Evolutionary conservation across 495 filamentous ascomycete genomes (phyloP), one percentile per base, ranked within the genome.

Genomic region (Hypoxylon fragiforme): DNA sequence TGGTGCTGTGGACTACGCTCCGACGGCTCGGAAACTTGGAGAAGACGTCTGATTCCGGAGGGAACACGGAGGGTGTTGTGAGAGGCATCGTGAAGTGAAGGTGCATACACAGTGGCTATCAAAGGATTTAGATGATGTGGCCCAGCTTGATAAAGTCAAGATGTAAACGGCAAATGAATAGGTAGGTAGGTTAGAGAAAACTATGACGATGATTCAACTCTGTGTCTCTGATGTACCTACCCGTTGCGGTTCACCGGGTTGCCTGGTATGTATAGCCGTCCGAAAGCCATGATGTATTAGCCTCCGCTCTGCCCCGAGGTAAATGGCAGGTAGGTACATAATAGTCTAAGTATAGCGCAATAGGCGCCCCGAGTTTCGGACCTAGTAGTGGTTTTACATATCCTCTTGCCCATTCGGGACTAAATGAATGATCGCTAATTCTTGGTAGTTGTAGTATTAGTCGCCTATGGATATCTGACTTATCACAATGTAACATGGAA

Each of bases 1-100:
- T 87, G 13, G 87, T 89, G 68, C 91, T 96, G 67, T 97, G 91
- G 6, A 97, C 88, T 24, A 91, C 89, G 57, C 91, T 96, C 55
- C 94, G 82, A 31, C 94, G 84, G 66, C 90, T 92, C 7, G 91
- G 76, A 69, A 91, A 96, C 35, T 84, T 80, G 52, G 81, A 74
- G 61, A 86, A 79, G 16, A 73, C 79, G 15, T 79, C 80, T 37
- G 87, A 78, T 24, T 73, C 57, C 46, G 82, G 76, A 38, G 86
- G 81, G 64, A 84, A 91, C 21, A 92, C 54, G 19, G 72, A 73
- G 0, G 67, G 40, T 0, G 67, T 74, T 0, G 68, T 54, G 50
- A 77, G 75, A 36, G 73, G 71, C 75, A 77, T 77, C 20, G 21
- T 18, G 7, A 11, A 18, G 15, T 20, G 21, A 7, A 21, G 16